Evolutionary conservation across 2,329 filamentous ascomycete species (phyloP).

Genomic region (Sporothrix globosa): DNA sequence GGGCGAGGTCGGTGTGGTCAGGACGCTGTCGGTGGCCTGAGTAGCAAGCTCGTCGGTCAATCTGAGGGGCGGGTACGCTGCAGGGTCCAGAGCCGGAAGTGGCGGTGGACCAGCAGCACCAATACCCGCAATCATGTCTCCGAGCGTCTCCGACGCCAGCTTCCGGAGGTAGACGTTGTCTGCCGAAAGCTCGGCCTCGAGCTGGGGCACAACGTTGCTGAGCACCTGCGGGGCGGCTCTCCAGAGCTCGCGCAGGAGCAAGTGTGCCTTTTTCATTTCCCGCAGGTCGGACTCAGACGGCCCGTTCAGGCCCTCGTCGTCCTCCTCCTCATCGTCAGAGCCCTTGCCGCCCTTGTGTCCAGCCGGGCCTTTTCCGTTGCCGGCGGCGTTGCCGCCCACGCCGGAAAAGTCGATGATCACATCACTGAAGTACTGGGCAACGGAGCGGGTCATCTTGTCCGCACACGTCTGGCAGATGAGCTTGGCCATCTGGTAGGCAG

Average conservation of each 20-base stretch:
- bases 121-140: slow-evolving; percentile 92
- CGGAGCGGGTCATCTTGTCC: slow-evolving; percentile 92
- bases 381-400: slow-evolving; percentile 51
- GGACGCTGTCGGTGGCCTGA: slow-evolving; percentile 59
- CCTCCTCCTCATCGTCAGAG: slow-evolving; percentile 58
- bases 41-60: slow-evolving; percentile 61
- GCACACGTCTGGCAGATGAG: slow-evolving; percentile 85
- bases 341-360: slow-evolving; percentile 30
- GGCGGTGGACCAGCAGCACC: slow-evolving; percentile 86
- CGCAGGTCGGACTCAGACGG: slow-evolving; percentile 82
- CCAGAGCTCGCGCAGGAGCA: slow-evolving; percentile 89
- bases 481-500: slow-evolving; percentile 96
- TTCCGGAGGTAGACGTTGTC: slow-evolving; percentile 86
- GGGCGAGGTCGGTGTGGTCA: slow-evolving; percentile 82
- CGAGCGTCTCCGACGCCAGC: slow-evolving; percentile 89
- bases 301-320: slow-evolving; percentile 61
- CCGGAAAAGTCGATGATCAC: slow-evolving; percentile 88
- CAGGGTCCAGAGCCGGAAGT: slow-evolving; percentile 71
- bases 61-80: slow-evolving; percentile 78
- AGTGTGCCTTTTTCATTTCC: slow-evolving; percentile 87
- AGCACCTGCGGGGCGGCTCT: slow-evolving; percentile 85
- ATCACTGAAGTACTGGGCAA: slow-evolving; percentile 96
- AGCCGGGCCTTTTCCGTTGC: slow-evolving; percentile 12
- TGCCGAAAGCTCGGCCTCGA: slow-evolving; percentile 88
- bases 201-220: slow-evolving; percentile 88